Conservation (phyloP, 768 basidiomycete species). For the Boletus edulis region DNA sequence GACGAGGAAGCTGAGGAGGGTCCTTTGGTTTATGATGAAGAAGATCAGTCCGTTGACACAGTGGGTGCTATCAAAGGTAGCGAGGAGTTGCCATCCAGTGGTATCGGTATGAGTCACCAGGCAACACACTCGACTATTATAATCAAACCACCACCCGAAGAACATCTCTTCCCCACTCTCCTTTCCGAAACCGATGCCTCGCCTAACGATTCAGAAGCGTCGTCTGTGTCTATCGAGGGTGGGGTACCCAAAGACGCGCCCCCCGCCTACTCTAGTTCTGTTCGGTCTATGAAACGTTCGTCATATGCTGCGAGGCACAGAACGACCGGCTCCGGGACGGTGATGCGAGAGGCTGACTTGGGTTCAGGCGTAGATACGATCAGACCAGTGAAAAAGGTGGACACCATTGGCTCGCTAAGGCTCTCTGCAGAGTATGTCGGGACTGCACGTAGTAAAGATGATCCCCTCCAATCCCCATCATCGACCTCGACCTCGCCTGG, state of each 20-base stretch:
- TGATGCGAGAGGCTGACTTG: constrained; percentile 79
- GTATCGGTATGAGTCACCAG: constrained; percentile 49
- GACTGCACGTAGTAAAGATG: constrained; percentile 56
- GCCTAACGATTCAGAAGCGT: constrained; percentile 39
- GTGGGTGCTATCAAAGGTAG: constrained; percentile 64
- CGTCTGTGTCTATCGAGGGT: constrained; percentile 35
- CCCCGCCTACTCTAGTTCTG: constrained; percentile 71
- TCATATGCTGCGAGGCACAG: constrained; percentile 78
- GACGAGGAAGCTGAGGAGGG: constrained; percentile 49
- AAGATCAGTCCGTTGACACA: constrained; percentile 58
- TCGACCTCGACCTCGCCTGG: constrained; percentile 50
- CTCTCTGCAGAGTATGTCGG: constrained; percentile 83
- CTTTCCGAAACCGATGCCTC: constrained; percentile 35
- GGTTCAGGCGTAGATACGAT: constrained; percentile 89
- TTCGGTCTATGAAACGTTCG: constrained; percentile 61
- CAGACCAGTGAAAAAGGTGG: constrained; percentile 90
- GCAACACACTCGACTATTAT: constrained; percentile 72
- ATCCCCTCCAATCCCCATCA: constrained; percentile 38
- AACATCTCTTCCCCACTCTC: constrained; percentile 42
- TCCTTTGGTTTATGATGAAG: constrained; percentile 38
- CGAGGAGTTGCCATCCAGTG: constrained; percentile 39
- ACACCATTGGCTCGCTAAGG: constrained; percentile 70
- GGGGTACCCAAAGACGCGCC: constrained; percentile 53
- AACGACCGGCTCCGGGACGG: constrained; percentile 61
- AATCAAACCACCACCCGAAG: constrained; percentile 47